Base-by-base conservation (phyloP, 1,284 basidiomycete genomes). In the Limonomyces culmigenus region DNA sequence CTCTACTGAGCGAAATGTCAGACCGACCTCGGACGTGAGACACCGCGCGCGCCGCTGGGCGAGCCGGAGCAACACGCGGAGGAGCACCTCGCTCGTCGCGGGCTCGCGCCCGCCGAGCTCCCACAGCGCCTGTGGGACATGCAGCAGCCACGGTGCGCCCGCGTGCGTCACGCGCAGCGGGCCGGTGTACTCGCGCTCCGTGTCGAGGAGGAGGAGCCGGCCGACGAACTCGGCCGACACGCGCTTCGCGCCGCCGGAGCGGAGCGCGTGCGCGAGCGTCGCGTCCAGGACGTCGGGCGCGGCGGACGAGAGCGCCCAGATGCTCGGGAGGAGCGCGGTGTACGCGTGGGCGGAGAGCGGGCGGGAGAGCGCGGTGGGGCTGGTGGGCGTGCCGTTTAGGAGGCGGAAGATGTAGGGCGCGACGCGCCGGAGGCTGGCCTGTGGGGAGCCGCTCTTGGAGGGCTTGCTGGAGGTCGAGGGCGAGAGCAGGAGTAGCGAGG, bases 81-180 rank as follows among this genome's bases (percentile, higher is more conserved):
- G 49, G 36, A 81, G 70, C 38, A 77, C 74, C 62, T 78, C 71
- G 0, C 73, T 72, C 4, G 65, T 56, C 3, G 50, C 44, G 6
- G 67, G 48, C 46, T 83, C 70, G 34, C 56, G 68, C 12, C 56
- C 55, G 1, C 77, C 78, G 5, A 84, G 54, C 53, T 93, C 87
- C 88, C 89, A 93, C 2, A 93, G 59, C 5, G 66, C 67, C 50
- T 73, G 76, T 0, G 87, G 85, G 27, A 91, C 62, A 42, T 75
- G 68, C 10, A 62, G 46, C 14, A 79, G 39, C 80, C 83, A 83
- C 19, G 72, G 67, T 38, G 69, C 59, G 20, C 8, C 8, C 8
- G 23, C 23, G 15, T 47, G 45, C 29, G 53, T 54, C 18, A 65
- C 44, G 8, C 52, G 53, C 44, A 81, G 72, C 15, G 50, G 41